A percentile compares a stretch with the other conserved stretches of the same genome.
phyloP scores from a whole-genome alignment of 2,329 filamentous ascomycete genomes.

The Nemania diffusa region DNA sequence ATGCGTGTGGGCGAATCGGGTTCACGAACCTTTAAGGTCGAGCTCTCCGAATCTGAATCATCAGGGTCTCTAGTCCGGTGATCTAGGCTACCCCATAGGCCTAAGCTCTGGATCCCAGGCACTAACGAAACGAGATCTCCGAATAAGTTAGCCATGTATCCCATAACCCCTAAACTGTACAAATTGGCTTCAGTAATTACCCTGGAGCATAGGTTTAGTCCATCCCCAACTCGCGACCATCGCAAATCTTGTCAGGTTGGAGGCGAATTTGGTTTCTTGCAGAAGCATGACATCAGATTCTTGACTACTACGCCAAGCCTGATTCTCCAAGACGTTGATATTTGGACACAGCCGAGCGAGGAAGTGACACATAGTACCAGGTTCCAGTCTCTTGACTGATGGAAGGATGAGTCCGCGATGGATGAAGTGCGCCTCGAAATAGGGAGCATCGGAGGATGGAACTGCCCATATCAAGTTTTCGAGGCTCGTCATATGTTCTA shows the following conservation, averaged over 20 bases:
- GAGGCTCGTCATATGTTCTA: conserved; percentile 29
- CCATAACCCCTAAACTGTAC: neutral
- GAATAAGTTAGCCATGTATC: neutral
- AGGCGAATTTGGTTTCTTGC: neutral
- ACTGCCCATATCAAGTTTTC: conserved; percentile 24
- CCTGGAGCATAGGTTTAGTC: neutral
- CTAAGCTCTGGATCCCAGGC: conserved; percentile 16
- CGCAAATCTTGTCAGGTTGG: conserved; percentile 18
- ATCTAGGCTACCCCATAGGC: conserved; percentile 1
- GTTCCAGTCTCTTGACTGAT: conserved; percentile 18
- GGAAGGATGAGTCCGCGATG: conserved; percentile 16
- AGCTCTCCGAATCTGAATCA: neutral
- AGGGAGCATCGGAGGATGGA: neutral
- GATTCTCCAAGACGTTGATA: conserved; percentile 4
- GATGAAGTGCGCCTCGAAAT: conserved; percentile 10
- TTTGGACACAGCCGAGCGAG: conserved; percentile 25
- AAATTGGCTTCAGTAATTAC: conserved; percentile 1
- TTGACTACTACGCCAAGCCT: neutral
- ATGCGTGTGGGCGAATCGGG: neutral
- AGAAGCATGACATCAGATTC: neutral
- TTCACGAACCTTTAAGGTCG: conserved; percentile 1
- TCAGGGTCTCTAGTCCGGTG: neutral
- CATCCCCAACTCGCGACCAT: neutral
- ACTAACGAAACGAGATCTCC: conserved; percentile 17
- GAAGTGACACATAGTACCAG: conserved; percentile 1